phyloP scores from a whole-genome alignment of 1,139 yeast genomes.

The Yamadazyma conglobata region DNA sequence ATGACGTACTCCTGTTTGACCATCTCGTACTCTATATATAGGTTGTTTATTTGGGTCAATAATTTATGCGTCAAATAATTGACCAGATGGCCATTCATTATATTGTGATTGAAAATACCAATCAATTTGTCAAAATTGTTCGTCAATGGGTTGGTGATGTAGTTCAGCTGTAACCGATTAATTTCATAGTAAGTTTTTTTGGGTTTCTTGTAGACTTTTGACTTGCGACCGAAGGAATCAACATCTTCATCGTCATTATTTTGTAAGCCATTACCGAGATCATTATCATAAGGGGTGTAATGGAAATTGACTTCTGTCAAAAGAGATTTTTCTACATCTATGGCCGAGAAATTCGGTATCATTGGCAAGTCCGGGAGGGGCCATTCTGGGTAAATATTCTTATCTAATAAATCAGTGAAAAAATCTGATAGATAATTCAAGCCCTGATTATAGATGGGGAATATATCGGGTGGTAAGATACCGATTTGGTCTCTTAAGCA shows the following conservation, averaged over 20 bases:
- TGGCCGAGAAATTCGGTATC: conserved; percentile 59
- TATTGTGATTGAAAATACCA: conserved; percentile 50
- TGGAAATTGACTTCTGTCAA: conserved; percentile 73
- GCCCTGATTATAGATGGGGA: conserved; percentile 70
- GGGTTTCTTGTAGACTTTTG: conserved; percentile 9
- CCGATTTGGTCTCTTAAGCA: conserved; percentile 85
- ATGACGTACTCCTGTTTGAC: conserved; percentile 28
- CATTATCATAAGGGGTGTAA: conserved; percentile 52
- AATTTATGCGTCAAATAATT: conserved; percentile 30
- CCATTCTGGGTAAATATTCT: conserved; percentile 48
- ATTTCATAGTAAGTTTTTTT: conserved; percentile 52
- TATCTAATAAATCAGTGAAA: conserved; percentile 41
- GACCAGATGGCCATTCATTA: conserved; percentile 20
- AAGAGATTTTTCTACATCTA: conserved; percentile 76
- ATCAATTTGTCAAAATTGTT: conserved; percentile 53
- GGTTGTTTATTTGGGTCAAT: conserved; percentile 33
- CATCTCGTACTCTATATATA: conserved; percentile 24
- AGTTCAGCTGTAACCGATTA: conserved; percentile 67
- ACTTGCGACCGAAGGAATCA: conserved; percentile 1
- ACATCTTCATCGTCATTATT: conserved; percentile 11
- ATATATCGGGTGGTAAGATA: conserved; percentile 70
- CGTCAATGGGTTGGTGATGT: conserved; percentile 62
- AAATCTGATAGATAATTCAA: conserved; percentile 62
- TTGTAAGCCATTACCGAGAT: conserved; percentile 11
- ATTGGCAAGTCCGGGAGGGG: conserved; percentile 73